Conservation (phyloP, 2,329 filamentous ascomycete genomes). For the Leptographium radiaticola region DNA sequence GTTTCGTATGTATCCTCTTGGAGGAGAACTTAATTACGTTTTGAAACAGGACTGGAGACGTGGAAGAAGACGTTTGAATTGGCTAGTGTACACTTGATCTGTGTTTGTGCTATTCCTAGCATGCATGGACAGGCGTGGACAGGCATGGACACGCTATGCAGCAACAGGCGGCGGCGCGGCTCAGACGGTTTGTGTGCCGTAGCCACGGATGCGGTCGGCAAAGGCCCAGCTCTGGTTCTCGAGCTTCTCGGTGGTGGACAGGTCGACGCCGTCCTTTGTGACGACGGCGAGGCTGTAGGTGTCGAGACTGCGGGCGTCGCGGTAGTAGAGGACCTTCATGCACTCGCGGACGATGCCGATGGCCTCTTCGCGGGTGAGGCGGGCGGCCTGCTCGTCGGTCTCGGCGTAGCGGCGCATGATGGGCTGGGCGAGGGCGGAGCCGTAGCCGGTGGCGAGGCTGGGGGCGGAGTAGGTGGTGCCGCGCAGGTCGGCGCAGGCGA, state of each 20-base stretch:
- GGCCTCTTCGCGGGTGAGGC: constrained; percentile 65
- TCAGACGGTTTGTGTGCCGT: constrained; percentile 69
- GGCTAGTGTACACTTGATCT: too few relatives aligned
- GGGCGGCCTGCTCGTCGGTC: constrained; percentile 64
- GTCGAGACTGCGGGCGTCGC: constrained; percentile 86
- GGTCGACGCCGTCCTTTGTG: constrained; percentile 74
- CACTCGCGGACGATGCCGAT: constrained; percentile 75
- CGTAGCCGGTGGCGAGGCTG: constrained; percentile 85
- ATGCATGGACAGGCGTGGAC: too few relatives aligned
- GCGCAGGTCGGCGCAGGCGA: constrained; percentile 81
- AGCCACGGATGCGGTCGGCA: constrained; percentile 86
- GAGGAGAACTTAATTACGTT: not conserved
- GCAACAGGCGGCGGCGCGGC: too few relatives aligned
- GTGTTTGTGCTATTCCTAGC: too few relatives aligned
- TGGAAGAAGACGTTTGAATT: too few relatives aligned
- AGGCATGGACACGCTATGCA: too few relatives aligned
- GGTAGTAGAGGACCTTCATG: constrained; percentile 97
- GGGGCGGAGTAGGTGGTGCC: constrained; percentile 85
- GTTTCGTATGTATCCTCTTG: not conserved
- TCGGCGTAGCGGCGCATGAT: constrained; percentile 75
- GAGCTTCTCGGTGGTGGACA: constrained; percentile 74
- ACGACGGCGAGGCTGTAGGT: constrained; percentile 84
- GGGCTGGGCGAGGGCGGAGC: constrained; percentile 82
- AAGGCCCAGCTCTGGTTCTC: constrained; percentile 98
- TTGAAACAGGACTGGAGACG: not conserved